Conservation (phyloP, 768 basidiomycete species). For the Lactarius sp. region DNA sequence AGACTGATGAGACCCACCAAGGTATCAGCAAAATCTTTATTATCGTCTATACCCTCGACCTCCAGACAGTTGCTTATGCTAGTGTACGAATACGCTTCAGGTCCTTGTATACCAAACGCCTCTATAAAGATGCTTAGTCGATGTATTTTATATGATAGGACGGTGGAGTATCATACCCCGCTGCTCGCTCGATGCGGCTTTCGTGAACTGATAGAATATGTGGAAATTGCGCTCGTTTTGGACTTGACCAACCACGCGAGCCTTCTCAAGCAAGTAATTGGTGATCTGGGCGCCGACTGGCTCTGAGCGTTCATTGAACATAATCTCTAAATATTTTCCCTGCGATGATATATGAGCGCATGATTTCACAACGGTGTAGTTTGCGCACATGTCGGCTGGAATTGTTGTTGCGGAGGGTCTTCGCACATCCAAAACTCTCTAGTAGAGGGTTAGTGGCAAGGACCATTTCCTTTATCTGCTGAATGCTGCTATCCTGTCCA, state of each 20-base stretch:
- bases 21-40: constrained; percentile 82
- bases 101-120: constrained; percentile 91
- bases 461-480: constrained; percentile 99
- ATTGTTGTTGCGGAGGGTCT: constrained; percentile 98
- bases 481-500: constrained; percentile 82
- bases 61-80: constrained; percentile 88
- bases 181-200: constrained; percentile 84
- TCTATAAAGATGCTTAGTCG: constrained; percentile 44
- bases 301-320: constrained; percentile 91
- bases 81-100: constrained; percentile 92
- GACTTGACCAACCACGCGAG: constrained; percentile 93
- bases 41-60: constrained; percentile 88
- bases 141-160: not conserved
- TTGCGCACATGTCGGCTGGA: constrained; percentile 90
- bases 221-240: constrained; percentile 97
- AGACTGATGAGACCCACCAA: constrained; percentile 48
- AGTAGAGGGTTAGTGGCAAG: constrained; percentile 95
- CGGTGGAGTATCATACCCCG: constrained; percentile 53
- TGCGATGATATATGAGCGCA: constrained; percentile 34
- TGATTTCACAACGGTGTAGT: constrained; percentile 9
- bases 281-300: constrained; percentile 98
- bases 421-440: constrained; percentile 98
- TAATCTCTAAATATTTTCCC: constrained; percentile 99
- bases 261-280: constrained; percentile 96
- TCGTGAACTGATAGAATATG: constrained; percentile 99